These are phyloP conservation scores for Diacronema lutheri DNA, from an alignment of 78 protist genomes.

Conservation along the genomic window DNA sequence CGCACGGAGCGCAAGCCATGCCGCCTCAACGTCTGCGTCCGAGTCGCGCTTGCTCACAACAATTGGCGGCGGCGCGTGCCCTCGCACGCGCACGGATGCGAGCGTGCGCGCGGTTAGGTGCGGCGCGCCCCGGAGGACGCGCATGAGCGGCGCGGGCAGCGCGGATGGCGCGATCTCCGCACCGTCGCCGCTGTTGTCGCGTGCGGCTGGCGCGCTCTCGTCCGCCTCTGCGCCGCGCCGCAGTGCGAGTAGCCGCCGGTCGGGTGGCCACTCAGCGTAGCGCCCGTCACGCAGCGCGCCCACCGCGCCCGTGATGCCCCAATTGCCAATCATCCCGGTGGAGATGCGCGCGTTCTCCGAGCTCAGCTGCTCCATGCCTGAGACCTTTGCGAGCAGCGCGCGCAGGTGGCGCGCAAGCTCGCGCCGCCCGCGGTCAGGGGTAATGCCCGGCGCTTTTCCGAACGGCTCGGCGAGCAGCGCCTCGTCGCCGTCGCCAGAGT, in stretches of 20 bases:
- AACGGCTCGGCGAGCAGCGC: background rate
- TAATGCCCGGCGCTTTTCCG: background rate
- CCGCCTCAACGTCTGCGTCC: background rate
- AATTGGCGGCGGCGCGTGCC: too few relatives aligned
- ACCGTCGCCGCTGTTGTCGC: too few relatives aligned
- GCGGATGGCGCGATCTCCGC: too few relatives aligned
- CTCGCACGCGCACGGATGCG: too few relatives aligned
- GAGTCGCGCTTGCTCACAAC: background rate
- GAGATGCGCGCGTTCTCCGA: background rate
- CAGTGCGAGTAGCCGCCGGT: background rate
- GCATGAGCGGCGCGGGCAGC: too few relatives aligned
- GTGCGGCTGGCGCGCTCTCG: background rate
- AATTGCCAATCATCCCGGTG: background rate
- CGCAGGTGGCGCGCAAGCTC: background rate
- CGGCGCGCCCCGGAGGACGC: too few relatives aligned
- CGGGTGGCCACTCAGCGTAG: background rate
- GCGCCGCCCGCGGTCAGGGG: background rate
- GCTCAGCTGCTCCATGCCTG: background rate
- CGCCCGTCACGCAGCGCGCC: background rate
- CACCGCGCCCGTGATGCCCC: constrained; percentile 11
- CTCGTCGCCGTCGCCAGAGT: background rate
- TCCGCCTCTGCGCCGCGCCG: background rate
- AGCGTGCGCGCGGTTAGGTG: too few relatives aligned
- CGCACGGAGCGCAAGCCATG: background rate
- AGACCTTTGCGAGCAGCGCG: background rate